phyloP scores from a whole-genome alignment of 768 basidiomycete genomes.

The Russula compacta region DNA sequence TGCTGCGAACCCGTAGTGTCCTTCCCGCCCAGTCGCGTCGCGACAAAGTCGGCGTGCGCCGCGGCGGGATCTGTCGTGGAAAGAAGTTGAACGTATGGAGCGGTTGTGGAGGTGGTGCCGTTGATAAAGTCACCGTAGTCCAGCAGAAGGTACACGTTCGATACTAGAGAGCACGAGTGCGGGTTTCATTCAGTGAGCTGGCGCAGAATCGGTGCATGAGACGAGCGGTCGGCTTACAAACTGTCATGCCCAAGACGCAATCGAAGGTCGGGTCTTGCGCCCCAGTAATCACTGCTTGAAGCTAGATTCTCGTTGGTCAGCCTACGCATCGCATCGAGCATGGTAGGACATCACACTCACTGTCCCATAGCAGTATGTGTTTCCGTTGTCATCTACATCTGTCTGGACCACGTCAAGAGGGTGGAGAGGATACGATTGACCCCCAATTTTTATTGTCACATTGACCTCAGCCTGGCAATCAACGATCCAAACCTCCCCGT shows the following conservation, averaged over 20 bases:
- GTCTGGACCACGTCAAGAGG: conserved; percentile 46
- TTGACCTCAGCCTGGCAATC: conserved; percentile 59
- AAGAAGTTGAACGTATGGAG: conserved; percentile 55
- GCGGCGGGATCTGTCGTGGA: conserved; percentile 35
- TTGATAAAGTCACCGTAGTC: conserved; percentile 55
- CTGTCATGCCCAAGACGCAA: conserved; percentile 64
- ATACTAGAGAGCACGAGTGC: conserved; percentile 33
- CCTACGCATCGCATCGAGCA: background rate
- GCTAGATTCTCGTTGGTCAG: conserved; percentile 31
- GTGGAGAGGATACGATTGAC: conserved; percentile 49
- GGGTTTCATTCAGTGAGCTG: background rate
- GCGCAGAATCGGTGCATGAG: background rate
- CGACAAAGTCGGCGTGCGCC: conserved; percentile 11
- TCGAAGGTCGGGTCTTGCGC: conserved; percentile 44
- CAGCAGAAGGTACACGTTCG: conserved; percentile 55
- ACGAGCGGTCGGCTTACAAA: conserved; percentile 35
- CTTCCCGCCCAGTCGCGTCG: background rate
- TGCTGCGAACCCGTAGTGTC: conserved; percentile 1
- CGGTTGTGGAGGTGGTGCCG: conserved; percentile 29
- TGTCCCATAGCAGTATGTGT: conserved; percentile 29
- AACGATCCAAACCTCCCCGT: conserved; percentile 46
- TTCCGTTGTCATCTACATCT: conserved; percentile 28
- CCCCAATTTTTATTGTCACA: conserved; percentile 53
- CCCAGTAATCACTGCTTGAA: conserved; percentile 56
- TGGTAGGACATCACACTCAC: conserved; percentile 14